phyloP scores from a whole-genome alignment of 2,329 filamentous ascomycete genomes.

The Alternaria novae-zelandiae region DNA sequence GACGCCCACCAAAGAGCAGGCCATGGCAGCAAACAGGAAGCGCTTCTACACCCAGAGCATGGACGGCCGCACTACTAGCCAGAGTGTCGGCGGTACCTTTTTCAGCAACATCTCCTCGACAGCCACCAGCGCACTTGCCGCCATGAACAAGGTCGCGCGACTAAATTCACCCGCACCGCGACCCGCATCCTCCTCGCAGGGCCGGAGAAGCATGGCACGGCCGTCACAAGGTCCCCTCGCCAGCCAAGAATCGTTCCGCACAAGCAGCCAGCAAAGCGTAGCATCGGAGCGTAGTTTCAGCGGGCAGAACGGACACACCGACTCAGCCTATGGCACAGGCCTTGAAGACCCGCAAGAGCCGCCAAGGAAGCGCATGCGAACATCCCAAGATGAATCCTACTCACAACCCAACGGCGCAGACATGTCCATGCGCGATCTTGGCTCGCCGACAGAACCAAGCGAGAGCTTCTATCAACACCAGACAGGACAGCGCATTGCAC shows the following conservation, averaged over 20 bases:
- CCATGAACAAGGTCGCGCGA: slow-evolving; percentile 89
- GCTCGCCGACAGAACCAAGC: slow-evolving; percentile 78
- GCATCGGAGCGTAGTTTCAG: slow-evolving; percentile 76
- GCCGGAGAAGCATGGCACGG: slow-evolving; percentile 72
- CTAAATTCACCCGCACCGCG: slow-evolving; percentile 83
- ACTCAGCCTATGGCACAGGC: slow-evolving; percentile 71
- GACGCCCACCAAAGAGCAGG: slow-evolving; percentile 97
- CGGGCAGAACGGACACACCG: slow-evolving; percentile 57
- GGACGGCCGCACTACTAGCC: slow-evolving; percentile 70
- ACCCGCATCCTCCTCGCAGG: slow-evolving; percentile 65
- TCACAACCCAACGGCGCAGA: slow-evolving; percentile 58
- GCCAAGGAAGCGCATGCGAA: slow-evolving; percentile 76
- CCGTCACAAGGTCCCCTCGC: slow-evolving; percentile 71
- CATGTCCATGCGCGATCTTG: slow-evolving; percentile 62
- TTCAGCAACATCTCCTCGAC: slow-evolving; percentile 97
- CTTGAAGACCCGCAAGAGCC: slow-evolving; percentile 69
- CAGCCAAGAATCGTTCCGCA: slow-evolving; percentile 69
- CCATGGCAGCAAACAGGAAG: slow-evolving; percentile 91
- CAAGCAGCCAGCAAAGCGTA: slow-evolving; percentile 82
- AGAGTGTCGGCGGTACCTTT: slow-evolving; percentile 78
- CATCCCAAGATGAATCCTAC: slow-evolving; percentile 50
- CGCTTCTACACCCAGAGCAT: slow-evolving; percentile 81
- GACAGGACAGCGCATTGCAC: slow-evolving; percentile 54
- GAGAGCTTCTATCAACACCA: slow-evolving; percentile 69
- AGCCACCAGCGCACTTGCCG: slow-evolving; percentile 89